Conservation (phyloP, 192 early-diverging fungal species). For the Backusella tarrabulga region DNA sequence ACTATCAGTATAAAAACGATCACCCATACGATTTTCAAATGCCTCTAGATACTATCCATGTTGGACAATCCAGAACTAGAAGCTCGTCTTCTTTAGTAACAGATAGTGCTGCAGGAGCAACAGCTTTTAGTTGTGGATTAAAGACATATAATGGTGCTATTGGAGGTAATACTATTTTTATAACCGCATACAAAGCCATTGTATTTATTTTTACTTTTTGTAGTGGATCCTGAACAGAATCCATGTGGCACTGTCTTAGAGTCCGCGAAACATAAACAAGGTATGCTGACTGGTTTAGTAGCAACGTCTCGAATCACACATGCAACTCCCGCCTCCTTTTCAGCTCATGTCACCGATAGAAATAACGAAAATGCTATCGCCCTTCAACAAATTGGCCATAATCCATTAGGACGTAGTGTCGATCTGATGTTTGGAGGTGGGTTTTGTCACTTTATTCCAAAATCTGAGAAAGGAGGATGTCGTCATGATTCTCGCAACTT, state of each 20-base stretch:
- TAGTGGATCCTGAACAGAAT: constrained; percentile 55
- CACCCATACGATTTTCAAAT: constrained; percentile 56
- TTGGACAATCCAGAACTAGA: constrained; percentile 88
- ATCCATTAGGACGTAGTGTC: constrained; percentile 74
- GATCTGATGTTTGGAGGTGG: constrained; percentile 96
- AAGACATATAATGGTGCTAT: constrained; percentile 97
- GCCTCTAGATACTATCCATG: constrained; percentile 67
- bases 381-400: constrained; percentile 86
- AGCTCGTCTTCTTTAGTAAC: constrained; percentile 83
- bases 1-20: constrained; percentile 65
- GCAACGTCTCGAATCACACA: constrained; percentile 95
- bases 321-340: constrained; percentile 80
- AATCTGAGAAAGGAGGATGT: constrained; percentile 45
- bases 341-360: constrained; percentile 77
- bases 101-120: constrained; percentile 97
- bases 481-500: constrained; percentile 74
- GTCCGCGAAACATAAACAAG: constrained; percentile 75
- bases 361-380: constrained; percentile 88
- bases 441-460: constrained; percentile 83
- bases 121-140: constrained; percentile 87
- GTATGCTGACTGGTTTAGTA: constrained; percentile 88
- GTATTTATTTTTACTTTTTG: neutral
- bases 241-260: constrained; percentile 96
- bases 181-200: neutral
- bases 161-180: constrained; percentile 51